These are phyloP conservation scores for Oryza nivara DNA, from an alignment of 176 grass and related monocot species.

Conservation along the genomic window DNA sequence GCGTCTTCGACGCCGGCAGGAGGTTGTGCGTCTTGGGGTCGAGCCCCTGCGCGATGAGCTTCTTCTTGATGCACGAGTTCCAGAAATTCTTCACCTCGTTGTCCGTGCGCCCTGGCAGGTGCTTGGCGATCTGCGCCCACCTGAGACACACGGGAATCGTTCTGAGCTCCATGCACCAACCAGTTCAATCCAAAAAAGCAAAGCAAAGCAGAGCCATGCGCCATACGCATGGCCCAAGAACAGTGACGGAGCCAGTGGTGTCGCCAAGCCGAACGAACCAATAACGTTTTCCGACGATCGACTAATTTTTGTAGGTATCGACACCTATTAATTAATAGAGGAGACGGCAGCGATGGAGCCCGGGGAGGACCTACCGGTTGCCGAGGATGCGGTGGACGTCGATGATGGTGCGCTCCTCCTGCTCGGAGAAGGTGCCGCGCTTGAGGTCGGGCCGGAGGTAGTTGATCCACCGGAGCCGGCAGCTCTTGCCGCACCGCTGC, in stretches of 20 bases:
- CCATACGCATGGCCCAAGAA: no score
- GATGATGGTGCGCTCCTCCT: slow-evolving; percentile 93
- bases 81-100: slow-evolving; percentile 99
- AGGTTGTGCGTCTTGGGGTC: slow-evolving; percentile 99
- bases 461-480: slow-evolving; percentile 98
- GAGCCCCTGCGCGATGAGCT: slow-evolving; percentile 92
- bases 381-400: slow-evolving; percentile 98
- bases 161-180: neutral
- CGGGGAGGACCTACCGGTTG: slow-evolving; percentile 56
- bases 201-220: neutral
- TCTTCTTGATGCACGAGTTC: slow-evolving; percentile 99
- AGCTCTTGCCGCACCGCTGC: slow-evolving; percentile 99
- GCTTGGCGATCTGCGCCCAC: slow-evolving; percentile 98
- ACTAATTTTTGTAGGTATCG: no score
- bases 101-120: slow-evolving; percentile 92
- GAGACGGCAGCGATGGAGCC: no score
- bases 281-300: no score
- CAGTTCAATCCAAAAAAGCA: neutral
- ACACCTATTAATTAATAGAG: no score
- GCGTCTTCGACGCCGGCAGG: slow-evolving; percentile 63
- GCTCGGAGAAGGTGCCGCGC: slow-evolving; percentile 82
- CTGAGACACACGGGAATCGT: slow-evolving; percentile 24
- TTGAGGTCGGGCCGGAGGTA: slow-evolving; percentile 96
- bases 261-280: no score
- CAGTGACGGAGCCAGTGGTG: no score